phyloP scores from a whole-genome alignment of 2,329 filamentous ascomycete genomes.

The Monosporascus cannonballus region DNA sequence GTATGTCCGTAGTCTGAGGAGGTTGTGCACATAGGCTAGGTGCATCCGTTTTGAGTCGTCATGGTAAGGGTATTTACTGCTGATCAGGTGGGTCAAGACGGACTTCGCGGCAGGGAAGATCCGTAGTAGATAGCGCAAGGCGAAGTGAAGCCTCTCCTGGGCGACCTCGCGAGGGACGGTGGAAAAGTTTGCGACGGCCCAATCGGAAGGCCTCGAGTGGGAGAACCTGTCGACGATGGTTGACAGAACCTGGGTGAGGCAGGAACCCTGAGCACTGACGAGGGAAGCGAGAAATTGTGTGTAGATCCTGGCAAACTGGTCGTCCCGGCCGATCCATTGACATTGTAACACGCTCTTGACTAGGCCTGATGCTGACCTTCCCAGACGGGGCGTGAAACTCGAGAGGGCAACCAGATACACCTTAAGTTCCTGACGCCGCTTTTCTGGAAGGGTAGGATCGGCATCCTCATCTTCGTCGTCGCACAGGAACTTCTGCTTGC shows the following conservation, averaged over 20 bases:
- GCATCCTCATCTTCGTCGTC: constrained; percentile 41
- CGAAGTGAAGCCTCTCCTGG: constrained; percentile 68
- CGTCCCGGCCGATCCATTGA: constrained; percentile 60
- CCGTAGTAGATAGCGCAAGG: constrained; percentile 68
- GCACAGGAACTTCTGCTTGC: constrained; percentile 39
- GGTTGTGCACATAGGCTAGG: constrained; percentile 80
- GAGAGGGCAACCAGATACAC: constrained; percentile 59
- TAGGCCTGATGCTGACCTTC: constrained; percentile 52
- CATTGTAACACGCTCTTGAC: constrained; percentile 54
- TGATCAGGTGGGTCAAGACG: constrained; percentile 61
- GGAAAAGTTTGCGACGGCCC: constrained; percentile 46
- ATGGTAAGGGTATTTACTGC: constrained; percentile 66
- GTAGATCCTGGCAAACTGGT: constrained; percentile 61
- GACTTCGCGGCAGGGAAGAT: constrained; percentile 75
- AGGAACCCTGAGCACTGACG: constrained; percentile 76
- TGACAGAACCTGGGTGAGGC: constrained; percentile 65
- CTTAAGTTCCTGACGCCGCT: constrained; percentile 46
- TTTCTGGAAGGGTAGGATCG: constrained; percentile 28
- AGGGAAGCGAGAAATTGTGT: constrained; percentile 64
- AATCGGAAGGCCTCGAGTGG: constrained; percentile 39
- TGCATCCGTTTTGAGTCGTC: constrained; percentile 74
- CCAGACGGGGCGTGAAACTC: constrained; percentile 53
- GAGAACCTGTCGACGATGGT: constrained; percentile 79
- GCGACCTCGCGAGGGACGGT: constrained; percentile 58
- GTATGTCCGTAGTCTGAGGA: constrained; percentile 72